Evolutionary conservation across 176 grass and related monocot species (phyloP).

Genomic region (Carex littledalei): DNA sequence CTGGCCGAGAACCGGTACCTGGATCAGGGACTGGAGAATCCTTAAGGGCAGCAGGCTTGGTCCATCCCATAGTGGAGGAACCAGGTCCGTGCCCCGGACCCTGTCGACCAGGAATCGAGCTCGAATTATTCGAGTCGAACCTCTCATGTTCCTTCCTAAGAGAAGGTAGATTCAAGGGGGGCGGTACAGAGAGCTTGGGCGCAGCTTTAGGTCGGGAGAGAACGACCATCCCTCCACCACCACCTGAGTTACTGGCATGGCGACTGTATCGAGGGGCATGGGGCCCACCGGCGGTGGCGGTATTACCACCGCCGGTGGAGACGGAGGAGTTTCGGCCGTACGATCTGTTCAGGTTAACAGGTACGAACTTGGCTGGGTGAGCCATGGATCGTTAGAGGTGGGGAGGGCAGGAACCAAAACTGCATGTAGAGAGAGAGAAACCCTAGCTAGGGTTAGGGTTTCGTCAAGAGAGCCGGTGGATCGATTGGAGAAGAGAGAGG

Average conservation of each 20-base stretch:
- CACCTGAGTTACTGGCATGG: constrained; percentile 14
- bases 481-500: constrained; percentile 3
- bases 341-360: constrained; percentile 80
- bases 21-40: constrained; percentile 32
- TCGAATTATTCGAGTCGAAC: constrained; percentile 50
- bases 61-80: constrained; percentile 57
- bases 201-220: constrained; percentile 67
- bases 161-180: constrained; percentile 89
- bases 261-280: constrained; percentile 27
- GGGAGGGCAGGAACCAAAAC: constrained; percentile 38
- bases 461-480: constrained; percentile 6
- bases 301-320: constrained; percentile 25
- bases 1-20: constrained; percentile 19
- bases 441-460: constrained; percentile 31
- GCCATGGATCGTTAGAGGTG: constrained; percentile 50
- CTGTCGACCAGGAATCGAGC: constrained; percentile 26
- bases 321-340: constrained; percentile 48
- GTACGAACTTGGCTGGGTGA: constrained; percentile 75
- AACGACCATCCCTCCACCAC: constrained; percentile 70
- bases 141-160: constrained; percentile 91
- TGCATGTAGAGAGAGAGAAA: constrained; percentile 32
- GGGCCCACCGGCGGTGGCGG: not conserved
- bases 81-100: constrained; percentile 45
- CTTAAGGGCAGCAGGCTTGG: constrained; percentile 41
- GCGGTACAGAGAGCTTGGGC: constrained; percentile 83